These are phyloP conservation scores for Trifolium subterraneum DNA, from an alignment of 306 rosid species.

Conservation along the genomic window DNA sequence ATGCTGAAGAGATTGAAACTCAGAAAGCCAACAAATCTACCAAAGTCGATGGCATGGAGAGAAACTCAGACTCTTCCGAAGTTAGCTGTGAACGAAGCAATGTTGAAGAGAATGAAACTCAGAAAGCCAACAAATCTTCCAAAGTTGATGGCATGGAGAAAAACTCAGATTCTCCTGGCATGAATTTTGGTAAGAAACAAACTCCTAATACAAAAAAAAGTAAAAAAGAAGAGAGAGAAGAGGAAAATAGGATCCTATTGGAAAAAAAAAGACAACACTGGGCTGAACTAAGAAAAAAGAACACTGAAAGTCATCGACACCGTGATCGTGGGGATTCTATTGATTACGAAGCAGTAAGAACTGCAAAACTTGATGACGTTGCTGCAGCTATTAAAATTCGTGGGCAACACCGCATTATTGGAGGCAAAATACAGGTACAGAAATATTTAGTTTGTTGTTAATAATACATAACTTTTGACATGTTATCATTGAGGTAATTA, in stretches of 20 bases:
- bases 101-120: background rate
- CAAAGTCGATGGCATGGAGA: background rate
- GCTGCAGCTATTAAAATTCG: conserved; percentile 59
- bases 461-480: background rate
- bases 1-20: background rate
- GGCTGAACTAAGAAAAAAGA: conserved; percentile 50
- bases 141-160: background rate
- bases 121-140: background rate
- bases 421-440: conserved; percentile 58
- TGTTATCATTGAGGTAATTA: conserved; percentile 10
- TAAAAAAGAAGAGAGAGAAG: conserved; percentile 3
- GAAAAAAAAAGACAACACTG: conserved; percentile 43
- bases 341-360: conserved; percentile 72
- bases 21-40: background rate
- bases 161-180: background rate
- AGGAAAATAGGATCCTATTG: conserved; percentile 33
- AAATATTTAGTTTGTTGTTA: background rate
- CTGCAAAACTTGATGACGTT: conserved; percentile 42
- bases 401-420: conserved; percentile 65
- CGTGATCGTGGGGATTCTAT: conserved; percentile 50
- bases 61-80: background rate
- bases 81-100: no score
- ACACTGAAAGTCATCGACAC: conserved; percentile 3
- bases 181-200: conserved; percentile 10
- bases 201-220: background rate